Conservation (phyloP, 2,329 filamentous ascomycete species). For the Paraphaeosphaeria sporulosa region DNA sequence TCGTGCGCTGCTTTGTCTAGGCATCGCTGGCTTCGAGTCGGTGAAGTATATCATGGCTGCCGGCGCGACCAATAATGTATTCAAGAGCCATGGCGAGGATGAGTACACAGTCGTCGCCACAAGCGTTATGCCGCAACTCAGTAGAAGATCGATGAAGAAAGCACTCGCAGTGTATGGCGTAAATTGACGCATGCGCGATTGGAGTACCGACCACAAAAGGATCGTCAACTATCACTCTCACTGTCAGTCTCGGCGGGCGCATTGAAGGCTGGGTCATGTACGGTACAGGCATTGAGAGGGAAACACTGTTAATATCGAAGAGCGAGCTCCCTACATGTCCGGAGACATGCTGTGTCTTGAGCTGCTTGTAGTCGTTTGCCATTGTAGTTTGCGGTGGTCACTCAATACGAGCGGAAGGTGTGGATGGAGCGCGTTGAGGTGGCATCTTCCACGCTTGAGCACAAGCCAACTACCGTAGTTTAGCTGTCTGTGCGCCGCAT, state of each 20-base stretch:
- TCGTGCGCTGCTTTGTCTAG: conserved; percentile 26
- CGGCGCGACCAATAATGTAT: conserved; percentile 75
- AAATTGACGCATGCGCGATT: conserved; percentile 86
- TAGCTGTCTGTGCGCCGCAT: too few relatives aligned
- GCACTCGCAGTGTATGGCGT: conserved; percentile 73
- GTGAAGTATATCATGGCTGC: conserved; percentile 67
- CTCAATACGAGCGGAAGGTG: conserved; percentile 6
- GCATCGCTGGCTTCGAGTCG: conserved; percentile 29
- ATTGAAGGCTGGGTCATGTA: conserved; percentile 29
- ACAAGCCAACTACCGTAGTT: conserved; percentile 5
- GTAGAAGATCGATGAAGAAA: conserved; percentile 80
- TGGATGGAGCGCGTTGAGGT: neutral
- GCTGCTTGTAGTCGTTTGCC: conserved; percentile 76
- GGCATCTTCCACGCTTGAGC: neutral
- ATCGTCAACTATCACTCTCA: conserved; percentile 70
- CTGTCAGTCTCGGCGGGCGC: conserved; percentile 33
- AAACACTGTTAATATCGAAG: conserved; percentile 85
- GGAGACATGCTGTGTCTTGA: conserved; percentile 96
- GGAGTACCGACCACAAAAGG: conserved; percentile 87
- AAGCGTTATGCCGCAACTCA: conserved; percentile 83
- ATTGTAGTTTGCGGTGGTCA: conserved; percentile 25
- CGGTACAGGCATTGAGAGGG: conserved; percentile 80
- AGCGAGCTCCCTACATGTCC: conserved; percentile 85
- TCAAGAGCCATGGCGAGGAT: conserved; percentile 74
- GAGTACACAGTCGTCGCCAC: conserved; percentile 89